Base-by-base conservation (phyloP, 148 eudicot species). In the Rhododendron williamsianum region DNA sequence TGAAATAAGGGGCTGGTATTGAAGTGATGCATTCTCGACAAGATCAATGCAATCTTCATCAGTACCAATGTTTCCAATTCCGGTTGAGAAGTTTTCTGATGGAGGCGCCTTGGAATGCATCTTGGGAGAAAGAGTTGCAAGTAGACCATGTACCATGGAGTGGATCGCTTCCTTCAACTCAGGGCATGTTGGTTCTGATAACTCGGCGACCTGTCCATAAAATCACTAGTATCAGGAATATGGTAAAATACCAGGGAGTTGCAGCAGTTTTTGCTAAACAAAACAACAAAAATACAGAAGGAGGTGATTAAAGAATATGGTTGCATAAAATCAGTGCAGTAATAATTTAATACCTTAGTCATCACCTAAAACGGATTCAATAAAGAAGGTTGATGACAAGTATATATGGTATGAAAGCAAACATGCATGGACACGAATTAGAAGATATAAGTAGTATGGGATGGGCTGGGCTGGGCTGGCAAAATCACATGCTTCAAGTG, bases 111-210 rank as follows among this genome's bases (percentile, higher is more conserved):
- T 95, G 6, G 99, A 94, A 86, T 95, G 96, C 97, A 96, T 95
- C 88, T 90, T 96, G 19, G 99, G 98, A 80, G 99, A 96, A 76
- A 96, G 92, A 18, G 99, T 96, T 73, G 99, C 99, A 76, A 96
- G 95, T 79, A 96, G 93, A 88, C 99, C 99, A 88, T 95, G 97
- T 63, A 95, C 95, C 25, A 96, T 93, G 65, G 98, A 96, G 87
- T 91, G 92, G 74, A 96, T 93, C 10, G 92, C 92, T 86, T 93
- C 93, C 90, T 92, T 94, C 60, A 95, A 86, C 86, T 96, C 98
- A 48, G 94, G 89, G 52, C 95, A 94, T 46, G 97, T 91, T 86
- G 99, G 98, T 86, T 95, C 98, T 82, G 99, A 95, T 76, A 96
- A 89, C 92, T 96, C 99, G 25, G 95, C 99, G 71, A 96, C 97